Base-by-base conservation (phyloP, 768 basidiomycete species). In the Suillus cothurnatus region DNA sequence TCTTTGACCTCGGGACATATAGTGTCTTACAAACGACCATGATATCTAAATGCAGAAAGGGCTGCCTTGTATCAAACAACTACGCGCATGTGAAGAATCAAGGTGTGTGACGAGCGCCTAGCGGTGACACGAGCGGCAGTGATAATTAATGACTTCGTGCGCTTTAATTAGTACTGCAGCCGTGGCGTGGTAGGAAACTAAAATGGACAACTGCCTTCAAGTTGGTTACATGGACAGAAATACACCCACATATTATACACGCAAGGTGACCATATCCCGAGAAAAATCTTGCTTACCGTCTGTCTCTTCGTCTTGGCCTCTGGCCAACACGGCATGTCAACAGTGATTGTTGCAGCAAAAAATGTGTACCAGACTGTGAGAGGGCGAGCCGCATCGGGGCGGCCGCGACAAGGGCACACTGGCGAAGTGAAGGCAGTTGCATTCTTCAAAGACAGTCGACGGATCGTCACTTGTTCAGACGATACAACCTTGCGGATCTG, bases 381-480 rank as follows among this genome's bases (percentile, higher is more conserved):
- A 36, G n/a, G n/a, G n/a, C 12, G n/a, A 14, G 19, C 9, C 6
- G 12, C 34, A 7, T 1, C n/a, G 14, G 17, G 2, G 34, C 34
- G n/a, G 34, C 23, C 3, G 7, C 36, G 23, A 23, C n/a, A 7
- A 36, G 74, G 72, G 1, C 74, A 74, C 64, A 69, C 65, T 7
- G 71, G 72, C 64, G 68, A 69, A 21, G 74, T 74, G 58, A 61
- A 72, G 34, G 70, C 62, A 21, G 65, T 76, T 61, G 72, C 72
- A 41, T 75, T 74, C 69, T 74, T 74, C 60, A 72, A 71, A 6
- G 74, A 76, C 26, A 64, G 61, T 66, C 72, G 63, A 23, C 73
- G 63, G 58, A 61, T 72, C 11, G 73, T 50, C 65, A 72, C 66
- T 66, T 69, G 71, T 0, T 74, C 73, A 4, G 68, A 71, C 68